Percentiles rank a stretch among this genome's conserved stretches.
phyloP scores from a whole-genome alignment of 805 yeast species.

The Sugiyamaella smithiae region DNA sequence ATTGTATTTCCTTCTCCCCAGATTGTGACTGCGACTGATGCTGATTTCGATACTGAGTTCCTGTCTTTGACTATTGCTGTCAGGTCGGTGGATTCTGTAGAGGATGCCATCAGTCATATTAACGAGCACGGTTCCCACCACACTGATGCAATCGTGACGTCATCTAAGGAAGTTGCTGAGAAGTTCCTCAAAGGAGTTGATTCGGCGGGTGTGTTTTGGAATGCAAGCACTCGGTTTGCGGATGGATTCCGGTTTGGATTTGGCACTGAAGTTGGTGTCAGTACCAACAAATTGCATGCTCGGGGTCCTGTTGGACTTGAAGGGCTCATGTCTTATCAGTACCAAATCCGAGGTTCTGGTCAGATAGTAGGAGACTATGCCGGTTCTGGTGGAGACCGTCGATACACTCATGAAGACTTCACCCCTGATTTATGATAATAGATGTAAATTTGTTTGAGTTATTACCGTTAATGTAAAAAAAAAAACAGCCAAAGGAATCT shows the following conservation, averaged over 20 bases:
- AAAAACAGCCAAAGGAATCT: too few relatives aligned
- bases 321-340: constrained; percentile 94
- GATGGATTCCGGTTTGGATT: constrained; percentile 98
- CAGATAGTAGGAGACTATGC: constrained; percentile 88
- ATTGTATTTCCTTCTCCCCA: constrained; percentile 15
- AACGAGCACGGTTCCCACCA: constrained; percentile 93
- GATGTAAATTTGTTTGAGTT: too few relatives aligned
- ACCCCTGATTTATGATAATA: constrained; percentile 7
- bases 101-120: constrained; percentile 80
- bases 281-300: constrained; percentile 95
- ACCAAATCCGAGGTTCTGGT: constrained; percentile 87
- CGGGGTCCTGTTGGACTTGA: constrained; percentile 98
- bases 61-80: constrained; percentile 81
- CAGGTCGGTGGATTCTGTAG: constrained; percentile 53
- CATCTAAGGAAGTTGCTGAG: constrained; percentile 66
- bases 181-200: constrained; percentile 80
- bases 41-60: constrained; percentile 81
- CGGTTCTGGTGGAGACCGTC: constrained; percentile 87
- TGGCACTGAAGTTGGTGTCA: constrained; percentile 97
- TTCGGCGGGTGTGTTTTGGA: constrained; percentile 97
- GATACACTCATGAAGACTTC: constrained; percentile 57
- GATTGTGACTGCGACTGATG: constrained; percentile 48
- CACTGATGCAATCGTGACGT: constrained; percentile 89
- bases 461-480: too few relatives aligned
- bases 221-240: constrained; percentile 94